phyloP scores from a whole-genome alignment of 2,329 filamentous ascomycete species.

The Monosporascus sp. region DNA sequence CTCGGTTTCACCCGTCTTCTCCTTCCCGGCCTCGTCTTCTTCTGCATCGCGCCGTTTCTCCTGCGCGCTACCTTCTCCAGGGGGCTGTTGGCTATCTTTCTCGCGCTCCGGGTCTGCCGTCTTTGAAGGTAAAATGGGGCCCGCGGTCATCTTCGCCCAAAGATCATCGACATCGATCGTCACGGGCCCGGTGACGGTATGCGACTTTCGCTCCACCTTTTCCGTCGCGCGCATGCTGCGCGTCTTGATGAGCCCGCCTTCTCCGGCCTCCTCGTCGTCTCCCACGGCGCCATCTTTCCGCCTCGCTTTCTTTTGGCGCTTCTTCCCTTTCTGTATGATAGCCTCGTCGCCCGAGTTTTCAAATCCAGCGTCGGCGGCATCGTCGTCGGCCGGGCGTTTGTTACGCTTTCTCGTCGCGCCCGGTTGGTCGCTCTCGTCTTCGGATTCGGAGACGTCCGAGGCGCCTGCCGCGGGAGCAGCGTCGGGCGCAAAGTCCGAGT shows the following conservation, averaged over 20 bases:
- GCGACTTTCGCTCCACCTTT: conserved; percentile 53
- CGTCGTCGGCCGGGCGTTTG: conserved; percentile 21
- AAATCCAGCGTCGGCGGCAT: conserved; percentile 41
- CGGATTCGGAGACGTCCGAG: conserved; percentile 47
- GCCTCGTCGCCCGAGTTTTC: conserved; percentile 70
- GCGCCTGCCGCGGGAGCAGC: conserved; percentile 39
- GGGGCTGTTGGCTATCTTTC: conserved; percentile 10
- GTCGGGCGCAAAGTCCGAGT: conserved; percentile 68
- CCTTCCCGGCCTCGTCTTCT: conserved; percentile 6
- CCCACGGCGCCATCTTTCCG: conserved; percentile 30
- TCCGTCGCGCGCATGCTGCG: conserved; percentile 63
- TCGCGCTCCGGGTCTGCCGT: conserved; percentile 13
- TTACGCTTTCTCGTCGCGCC: conserved; percentile 19
- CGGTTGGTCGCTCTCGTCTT: conserved; percentile 25
- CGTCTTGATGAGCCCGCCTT: conserved; percentile 65
- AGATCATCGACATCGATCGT: conserved; percentile 68
- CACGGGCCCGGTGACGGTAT: conserved; percentile 50
- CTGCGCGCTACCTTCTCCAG: conserved; percentile 2
- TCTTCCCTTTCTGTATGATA: conserved; percentile 58
- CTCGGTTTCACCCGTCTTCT: conserved; percentile 15
- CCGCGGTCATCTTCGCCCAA: conserved; percentile 61
- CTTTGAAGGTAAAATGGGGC: conserved; percentile 27
- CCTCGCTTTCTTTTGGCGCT: conserved; percentile 42
- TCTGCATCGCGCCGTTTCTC: conserved; percentile 1
- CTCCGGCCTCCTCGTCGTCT: conserved; percentile 50